Evolutionary conservation across 129 eudicot genomes (phyloP).

Genomic region (Centaurea solstitialis): DNA sequence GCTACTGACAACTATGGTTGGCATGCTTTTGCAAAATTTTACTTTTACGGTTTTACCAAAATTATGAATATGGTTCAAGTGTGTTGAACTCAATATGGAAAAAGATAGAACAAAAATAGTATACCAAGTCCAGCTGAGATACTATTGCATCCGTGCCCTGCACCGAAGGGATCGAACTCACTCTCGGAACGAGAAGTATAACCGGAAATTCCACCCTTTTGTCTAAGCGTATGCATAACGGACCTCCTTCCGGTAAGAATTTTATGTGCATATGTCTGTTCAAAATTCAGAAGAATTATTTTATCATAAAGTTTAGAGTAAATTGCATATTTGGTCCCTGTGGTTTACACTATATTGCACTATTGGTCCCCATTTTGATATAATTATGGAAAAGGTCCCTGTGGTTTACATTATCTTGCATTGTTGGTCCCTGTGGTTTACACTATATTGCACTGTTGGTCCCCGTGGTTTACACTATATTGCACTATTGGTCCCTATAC

Average conservation of each 20-base stretch:
- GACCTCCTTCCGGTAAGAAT: slow-evolving; percentile 89
- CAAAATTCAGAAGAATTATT: slow-evolving; percentile 17
- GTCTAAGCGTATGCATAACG: slow-evolving; percentile 47
- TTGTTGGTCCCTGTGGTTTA: too few species aligned
- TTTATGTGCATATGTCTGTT: slow-evolving; percentile 86
- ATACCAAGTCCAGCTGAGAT: slow-evolving; percentile 96
- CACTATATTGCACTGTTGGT: too few species aligned
- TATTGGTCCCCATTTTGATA: too few species aligned
- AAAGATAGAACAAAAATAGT: slow-evolving; percentile 1
- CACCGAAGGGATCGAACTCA: slow-evolving; percentile 76
- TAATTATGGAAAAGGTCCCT: too few species aligned
- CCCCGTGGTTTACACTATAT: too few species aligned
- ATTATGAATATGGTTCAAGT: neutral
- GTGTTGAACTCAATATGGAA: neutral
- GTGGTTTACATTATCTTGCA: too few species aligned
- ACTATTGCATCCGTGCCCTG: slow-evolving; percentile 97
- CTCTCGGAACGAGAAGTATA: slow-evolving; percentile 66
- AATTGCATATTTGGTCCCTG: too few species aligned
- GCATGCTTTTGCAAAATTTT: neutral
- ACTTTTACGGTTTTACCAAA: neutral
- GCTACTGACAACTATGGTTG: too few species aligned
- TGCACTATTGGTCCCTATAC: too few species aligned
- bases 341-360: too few species aligned
- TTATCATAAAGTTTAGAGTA: too few species aligned
- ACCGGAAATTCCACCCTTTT: slow-evolving; percentile 56